phyloP scores from a whole-genome alignment of 2,329 filamentous ascomycete species.

The Calonectria leucothoes region DNA sequence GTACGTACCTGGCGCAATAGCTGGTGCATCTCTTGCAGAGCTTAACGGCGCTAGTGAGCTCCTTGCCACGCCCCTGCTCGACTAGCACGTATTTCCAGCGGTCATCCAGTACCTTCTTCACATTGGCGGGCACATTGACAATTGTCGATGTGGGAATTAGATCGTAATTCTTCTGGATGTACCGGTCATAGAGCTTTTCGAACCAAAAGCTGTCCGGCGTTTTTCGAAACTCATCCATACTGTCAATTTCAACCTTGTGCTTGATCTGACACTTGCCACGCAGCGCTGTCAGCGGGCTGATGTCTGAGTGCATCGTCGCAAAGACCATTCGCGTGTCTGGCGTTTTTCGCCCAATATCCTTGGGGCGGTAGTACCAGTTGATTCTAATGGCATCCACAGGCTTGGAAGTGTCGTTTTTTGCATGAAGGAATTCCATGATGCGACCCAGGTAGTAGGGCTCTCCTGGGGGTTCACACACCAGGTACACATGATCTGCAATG shows the following conservation, averaged over 20 bases:
- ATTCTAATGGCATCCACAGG: slow-evolving; percentile 89
- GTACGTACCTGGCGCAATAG: slow-evolving; percentile 87
- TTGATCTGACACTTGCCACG: slow-evolving; percentile 93
- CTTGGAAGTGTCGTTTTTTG: slow-evolving; percentile 76
- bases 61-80: slow-evolving; percentile 92
- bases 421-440: slow-evolving; percentile 97
- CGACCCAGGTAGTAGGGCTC: slow-evolving; percentile 98
- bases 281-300: slow-evolving; percentile 89
- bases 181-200: slow-evolving; percentile 96
- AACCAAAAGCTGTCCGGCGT: slow-evolving; percentile 93
- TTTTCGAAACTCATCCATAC: slow-evolving; percentile 86
- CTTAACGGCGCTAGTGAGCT: slow-evolving; percentile 95
- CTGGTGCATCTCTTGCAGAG: slow-evolving; percentile 91
- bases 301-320: slow-evolving; percentile 98
- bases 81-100: slow-evolving; percentile 97
- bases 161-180: slow-evolving; percentile 98
- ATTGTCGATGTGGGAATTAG: slow-evolving; percentile 92
- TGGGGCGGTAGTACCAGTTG: slow-evolving; percentile 98
- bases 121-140: slow-evolving; percentile 94
- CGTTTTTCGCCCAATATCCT: slow-evolving; percentile 93
- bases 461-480: slow-evolving; percentile 96
- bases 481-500: slow-evolving; percentile 81
- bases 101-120: slow-evolving; percentile 96
- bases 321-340: slow-evolving; percentile 92
- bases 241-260: slow-evolving; percentile 87